Evolutionary conservation across 2,329 filamentous ascomycete genomes (phyloP).

Genomic region (Cadophora sp.): DNA sequence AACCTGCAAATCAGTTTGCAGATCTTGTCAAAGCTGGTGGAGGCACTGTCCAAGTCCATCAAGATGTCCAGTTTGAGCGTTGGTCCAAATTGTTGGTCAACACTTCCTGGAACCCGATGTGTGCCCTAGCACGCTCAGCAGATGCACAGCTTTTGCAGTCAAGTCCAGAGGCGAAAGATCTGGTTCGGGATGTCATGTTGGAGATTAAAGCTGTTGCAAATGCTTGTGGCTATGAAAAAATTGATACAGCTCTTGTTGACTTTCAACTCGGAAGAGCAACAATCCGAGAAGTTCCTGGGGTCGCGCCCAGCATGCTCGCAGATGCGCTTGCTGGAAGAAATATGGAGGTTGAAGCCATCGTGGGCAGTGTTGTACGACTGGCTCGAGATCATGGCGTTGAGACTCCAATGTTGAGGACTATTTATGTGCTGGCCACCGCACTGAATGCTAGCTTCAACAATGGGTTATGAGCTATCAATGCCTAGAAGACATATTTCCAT

Average conservation of each 20-base stretch:
- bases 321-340: conserved; percentile 62
- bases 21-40: conserved; percentile 47
- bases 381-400: conserved; percentile 60
- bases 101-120: conserved; percentile 66
- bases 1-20: conserved; percentile 23
- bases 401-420: conserved; percentile 56
- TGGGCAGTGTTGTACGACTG: conserved; percentile 64
- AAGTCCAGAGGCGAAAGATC: conserved; percentile 53
- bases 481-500: too few species aligned
- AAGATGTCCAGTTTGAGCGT: conserved; percentile 61
- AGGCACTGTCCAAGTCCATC: conserved; percentile 55
- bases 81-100: conserved; percentile 69
- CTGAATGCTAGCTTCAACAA: conserved; percentile 29
- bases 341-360: conserved; percentile 69
- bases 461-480: background rate
- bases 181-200: conserved; percentile 56
- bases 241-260: conserved; percentile 51
- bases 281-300: conserved; percentile 53
- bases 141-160: conserved; percentile 59
- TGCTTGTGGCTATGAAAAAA: conserved; percentile 55
- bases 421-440: conserved; percentile 47
- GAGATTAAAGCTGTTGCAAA: conserved; percentile 64
- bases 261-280: conserved; percentile 44
- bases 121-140: conserved; percentile 57
- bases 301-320: conserved; percentile 59